Evolutionary conservation across 129 eudicot genomes (phyloP), one percentile per base, ranked within the genome.

Genomic region (Lonicera japonica): DNA sequence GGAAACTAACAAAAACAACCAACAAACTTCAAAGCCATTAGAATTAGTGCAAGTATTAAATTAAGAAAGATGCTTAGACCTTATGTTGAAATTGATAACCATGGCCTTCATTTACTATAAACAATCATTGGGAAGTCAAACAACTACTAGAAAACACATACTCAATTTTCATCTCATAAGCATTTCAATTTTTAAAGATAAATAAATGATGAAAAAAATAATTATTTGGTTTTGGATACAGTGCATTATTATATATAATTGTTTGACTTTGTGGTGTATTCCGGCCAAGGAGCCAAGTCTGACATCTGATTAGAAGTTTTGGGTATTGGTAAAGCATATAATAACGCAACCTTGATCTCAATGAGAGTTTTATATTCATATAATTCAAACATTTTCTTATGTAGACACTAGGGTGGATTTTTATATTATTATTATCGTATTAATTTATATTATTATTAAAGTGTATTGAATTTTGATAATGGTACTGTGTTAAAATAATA

Each of bases 11-110:
- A 16, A 50, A 50, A 3, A 29, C 2, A 50, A 5, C 4, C 21
- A 50, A 25, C 66, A 46, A 47, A 76, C 73, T 54, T 68, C 72
- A 36, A 64, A 63, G 63, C 34, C 57, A 71, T 50, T 50, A 47
- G n/a, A 47, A 38, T n/a, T 50, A 15, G 55, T 50, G 55, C 55
- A 16, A 50, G 50, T 5, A 5, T 29, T 29, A 29, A 6, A 29
- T 29, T 29, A 29, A 29, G 36, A 29, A 29, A 50, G 55, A 74
- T 74, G 67, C 74, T 80, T 43, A 43, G 50, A 43, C 50, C 50
- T 11, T 43, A 14, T 10, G 50, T 43, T 43, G 50, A 14, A 38
- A 43, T 69, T 62, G 57, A 23, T 59, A 29, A 11, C 55, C 15
- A 10, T 56, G 21, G 13, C n/a, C n/a, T n/a, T n/a, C n/a, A n/a